A percentile compares a stretch with the other conserved stretches of the same genome.
These are phyloP conservation scores for Graphilbum sp. DNA, from an alignment of 2,329 filamentous ascomycete genomes.

Conservation along the genomic window DNA sequence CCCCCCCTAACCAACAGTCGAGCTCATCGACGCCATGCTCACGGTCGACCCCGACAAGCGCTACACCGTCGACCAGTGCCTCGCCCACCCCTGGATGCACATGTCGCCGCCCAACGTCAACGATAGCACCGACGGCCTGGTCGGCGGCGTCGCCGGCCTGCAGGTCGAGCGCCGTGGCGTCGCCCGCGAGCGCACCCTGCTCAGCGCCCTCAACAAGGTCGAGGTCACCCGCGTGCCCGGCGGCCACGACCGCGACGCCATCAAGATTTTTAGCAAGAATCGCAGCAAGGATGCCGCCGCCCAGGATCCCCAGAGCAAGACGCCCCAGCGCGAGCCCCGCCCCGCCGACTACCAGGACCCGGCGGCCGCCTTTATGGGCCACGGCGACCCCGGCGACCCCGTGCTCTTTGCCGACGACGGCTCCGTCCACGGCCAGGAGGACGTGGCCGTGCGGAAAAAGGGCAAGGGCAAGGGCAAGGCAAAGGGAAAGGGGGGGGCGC, in stretches of 20 bases:
- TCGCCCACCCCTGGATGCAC: conserved; percentile 81
- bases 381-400: conserved; percentile 78
- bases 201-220: conserved; percentile 68
- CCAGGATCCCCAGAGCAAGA: too few species aligned
- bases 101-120: conserved; percentile 42
- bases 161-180: conserved; percentile 74
- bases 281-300: too few species aligned
- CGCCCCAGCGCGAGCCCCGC: too few species aligned
- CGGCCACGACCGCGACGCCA: conserved; percentile 30
- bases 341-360: conserved; percentile 50
- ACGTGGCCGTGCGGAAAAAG: conserved; percentile 15
- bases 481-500: background rate
- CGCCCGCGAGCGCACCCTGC: conserved; percentile 66
- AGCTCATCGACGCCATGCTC: conserved; percentile 90
- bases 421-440: conserved; percentile 30
- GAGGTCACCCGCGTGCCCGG: conserved; percentile 25
- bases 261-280: conserved; percentile 68
- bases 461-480: conserved; percentile 9
- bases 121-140: conserved; percentile 85
- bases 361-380: conserved; percentile 63
- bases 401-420: conserved; percentile 53
- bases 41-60: conserved; percentile 71
- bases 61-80: conserved; percentile 77
- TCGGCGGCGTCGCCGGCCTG: conserved; percentile 66
- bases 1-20: conserved; percentile 30